Conservation (phyloP, 352 stramenopile species). For the Elongisporangium prolatum region DNA sequence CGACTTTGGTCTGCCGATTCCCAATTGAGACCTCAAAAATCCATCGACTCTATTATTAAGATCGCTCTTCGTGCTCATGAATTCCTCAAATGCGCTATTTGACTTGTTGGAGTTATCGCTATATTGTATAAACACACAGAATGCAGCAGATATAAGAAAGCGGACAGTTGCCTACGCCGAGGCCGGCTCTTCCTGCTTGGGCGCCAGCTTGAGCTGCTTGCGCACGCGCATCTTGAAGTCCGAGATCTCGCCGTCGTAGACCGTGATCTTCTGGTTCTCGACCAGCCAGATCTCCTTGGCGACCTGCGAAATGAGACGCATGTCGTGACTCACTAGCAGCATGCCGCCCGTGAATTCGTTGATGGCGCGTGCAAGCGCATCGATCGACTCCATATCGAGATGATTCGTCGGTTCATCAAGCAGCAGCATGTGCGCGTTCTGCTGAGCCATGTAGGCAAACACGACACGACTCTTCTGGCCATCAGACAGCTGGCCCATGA, state of each 20-base stretch:
- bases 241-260: constrained; percentile 97
- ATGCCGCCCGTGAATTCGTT: constrained; percentile 97
- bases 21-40: background rate
- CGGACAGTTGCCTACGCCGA: constrained; percentile 14
- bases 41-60: background rate
- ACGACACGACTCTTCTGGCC: constrained; percentile 97
- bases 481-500: constrained; percentile 95
- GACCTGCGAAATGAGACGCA: constrained; percentile 97
- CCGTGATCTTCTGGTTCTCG: constrained; percentile 94
- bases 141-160: background rate
- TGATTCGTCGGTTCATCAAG: constrained; percentile 90
- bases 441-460: constrained; percentile 96
- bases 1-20: constrained; percentile 71
- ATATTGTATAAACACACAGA: constrained; percentile 1
- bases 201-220: constrained; percentile 79
- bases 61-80: background rate
- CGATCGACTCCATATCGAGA: constrained; percentile 95
- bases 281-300: constrained; percentile 99
- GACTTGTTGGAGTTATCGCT: background rate
- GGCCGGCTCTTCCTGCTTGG: constrained; percentile 31
- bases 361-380: constrained; percentile 96
- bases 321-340: constrained; percentile 98
- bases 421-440: constrained; percentile 96
- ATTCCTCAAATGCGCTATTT: background rate
- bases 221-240: constrained; percentile 96